Evolutionary conservation across 2,329 filamentous ascomycete species (phyloP).

Genomic region (Ceratocystis papillata): DNA sequence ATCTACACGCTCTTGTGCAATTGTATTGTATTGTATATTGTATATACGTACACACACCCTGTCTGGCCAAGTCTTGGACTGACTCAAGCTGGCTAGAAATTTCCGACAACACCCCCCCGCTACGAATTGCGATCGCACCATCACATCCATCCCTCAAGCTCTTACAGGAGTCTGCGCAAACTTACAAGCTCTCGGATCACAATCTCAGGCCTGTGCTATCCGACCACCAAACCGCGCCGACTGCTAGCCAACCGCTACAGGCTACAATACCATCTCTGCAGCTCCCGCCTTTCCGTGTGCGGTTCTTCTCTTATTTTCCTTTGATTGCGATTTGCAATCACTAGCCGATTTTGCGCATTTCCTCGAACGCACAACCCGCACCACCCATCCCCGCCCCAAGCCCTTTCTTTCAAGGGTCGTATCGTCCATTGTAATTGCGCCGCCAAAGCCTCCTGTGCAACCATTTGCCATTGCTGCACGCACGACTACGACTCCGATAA

Average conservation of each 20-base stretch:
- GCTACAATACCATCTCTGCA: neutral
- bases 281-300: neutral
- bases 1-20: neutral
- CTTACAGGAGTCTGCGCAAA: neutral
- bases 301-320: neutral
- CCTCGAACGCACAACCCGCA: neutral
- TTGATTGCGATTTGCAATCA: constrained; percentile 1
- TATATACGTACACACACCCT: neutral
- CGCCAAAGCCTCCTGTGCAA: neutral
- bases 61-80: neutral
- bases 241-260: neutral
- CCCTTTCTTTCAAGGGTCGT: neutral
- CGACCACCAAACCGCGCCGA: neutral
- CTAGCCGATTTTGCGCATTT: neutral
- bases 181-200: neutral
- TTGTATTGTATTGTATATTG: neutral
- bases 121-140: neutral
- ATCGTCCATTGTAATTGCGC: neutral
- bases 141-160: neutral
- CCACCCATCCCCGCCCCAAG: neutral
- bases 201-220: neutral
- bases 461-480: neutral
- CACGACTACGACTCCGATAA: neutral
- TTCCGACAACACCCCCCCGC: constrained; percentile 2
- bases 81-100: neutral